A percentile compares a stretch with the other conserved stretches of the same genome.
phyloP scores from a whole-genome alignment of 495 filamentous ascomycete genomes.

The Neurospora sp. region DNA sequence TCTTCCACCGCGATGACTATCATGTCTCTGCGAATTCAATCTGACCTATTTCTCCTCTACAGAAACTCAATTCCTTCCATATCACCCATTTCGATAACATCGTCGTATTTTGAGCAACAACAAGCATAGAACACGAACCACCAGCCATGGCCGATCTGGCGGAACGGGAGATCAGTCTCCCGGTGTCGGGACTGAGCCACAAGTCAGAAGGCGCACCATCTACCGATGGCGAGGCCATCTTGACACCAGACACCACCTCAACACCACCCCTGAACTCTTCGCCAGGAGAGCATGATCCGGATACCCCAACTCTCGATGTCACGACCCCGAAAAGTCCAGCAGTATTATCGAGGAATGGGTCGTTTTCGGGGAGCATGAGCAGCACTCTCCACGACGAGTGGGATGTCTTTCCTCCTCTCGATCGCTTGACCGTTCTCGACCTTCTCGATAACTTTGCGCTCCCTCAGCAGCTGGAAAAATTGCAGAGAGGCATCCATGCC shows the following conservation, averaged over 20 bases:
- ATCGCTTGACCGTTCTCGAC: constrained; percentile 85
- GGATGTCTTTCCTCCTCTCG: constrained; percentile 77
- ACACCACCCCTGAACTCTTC: constrained; percentile 31
- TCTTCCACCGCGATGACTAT: not conserved
- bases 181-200: constrained; percentile 17
- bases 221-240: constrained; percentile 33
- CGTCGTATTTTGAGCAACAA: constrained; percentile 28
- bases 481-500: constrained; percentile 66
- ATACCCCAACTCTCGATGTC: constrained; percentile 30
- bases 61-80: not conserved
- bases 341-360: constrained; percentile 55
- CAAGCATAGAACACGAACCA: constrained; percentile 22
- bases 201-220: constrained; percentile 30
- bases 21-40: not conserved
- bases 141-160: constrained; percentile 37
- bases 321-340: constrained; percentile 39
- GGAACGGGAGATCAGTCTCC: constrained; percentile 29
- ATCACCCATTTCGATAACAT: not conserved
- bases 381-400: constrained; percentile 81
- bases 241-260: constrained; percentile 32
- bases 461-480: constrained; percentile 76
- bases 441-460: constrained; percentile 89
- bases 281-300: constrained; percentile 28
- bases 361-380: constrained; percentile 54
- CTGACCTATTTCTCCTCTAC: not conserved